Evolutionary conservation across 169 alveolate species (phyloP), one percentile per base, ranked within the genome.

Genomic region (Plasmodium billcollinsi): DNA sequence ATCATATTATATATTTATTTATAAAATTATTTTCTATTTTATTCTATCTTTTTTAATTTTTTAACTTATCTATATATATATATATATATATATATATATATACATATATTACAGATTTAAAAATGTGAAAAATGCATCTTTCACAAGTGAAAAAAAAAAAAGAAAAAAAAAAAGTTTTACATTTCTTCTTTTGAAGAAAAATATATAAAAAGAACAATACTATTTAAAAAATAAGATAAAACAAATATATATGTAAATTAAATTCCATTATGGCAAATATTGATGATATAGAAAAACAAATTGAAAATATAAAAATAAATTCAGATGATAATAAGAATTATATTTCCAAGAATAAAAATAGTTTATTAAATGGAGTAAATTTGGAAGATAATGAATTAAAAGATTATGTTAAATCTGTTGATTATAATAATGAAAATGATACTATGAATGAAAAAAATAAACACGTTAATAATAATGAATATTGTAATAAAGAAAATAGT

Each of bases 41-140:
- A 39, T 39, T 39, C 47, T 39, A 39, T 39, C 2, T 5, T 39
- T 39, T 39, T 5, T 5, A 39, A 39, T 39, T 39, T 39, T 39
- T 39, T 39, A 5, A 39, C 47, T 39, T 39, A 39, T 39, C 47
- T 39, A 39, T 39, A 39, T 33, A 24, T 24, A 24, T 24, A 24
- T 24, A 24, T 24, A 24, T 24, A 24, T 24, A 24, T 24, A 0
- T 24, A 24, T 24, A 24, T 24, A n/a, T n/a, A n/a, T n/a, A n/a
- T n/a, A 29, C 1, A 29, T 29, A 39, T 39, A 39, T 39, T 39
- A 39, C 9, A 39, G 47, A 54, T 18, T 11, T 54, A 0, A 3
- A 54, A 54, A 18, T 61, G 39, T 61, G 24, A 14, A 66, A 66
- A 66, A 66, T 66, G 74, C 52, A 39, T 66, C 56, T 66, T 66